phyloP scores from a whole-genome alignment of 495 filamentous ascomycete species.

The Annulohypoxylon bovei region DNA sequence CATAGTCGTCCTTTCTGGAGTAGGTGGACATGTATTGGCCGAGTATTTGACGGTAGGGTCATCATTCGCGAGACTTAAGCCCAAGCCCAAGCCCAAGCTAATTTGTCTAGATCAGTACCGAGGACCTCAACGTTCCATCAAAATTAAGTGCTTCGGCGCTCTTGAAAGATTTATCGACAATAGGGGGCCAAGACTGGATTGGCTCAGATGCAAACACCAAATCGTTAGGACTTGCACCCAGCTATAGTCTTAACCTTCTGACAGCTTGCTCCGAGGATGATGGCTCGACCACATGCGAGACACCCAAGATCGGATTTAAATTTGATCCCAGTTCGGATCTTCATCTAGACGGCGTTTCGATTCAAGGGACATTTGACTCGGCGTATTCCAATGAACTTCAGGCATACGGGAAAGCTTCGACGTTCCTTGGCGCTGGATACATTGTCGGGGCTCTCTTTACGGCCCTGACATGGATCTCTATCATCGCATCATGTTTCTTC shows the following conservation, averaged over 20 bases:
- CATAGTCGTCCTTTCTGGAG: conserved; percentile 45
- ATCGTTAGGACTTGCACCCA: conserved; percentile 45
- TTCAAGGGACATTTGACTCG: conserved; percentile 32
- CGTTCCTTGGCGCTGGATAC: conserved; percentile 46
- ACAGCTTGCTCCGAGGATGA: conserved; percentile 47
- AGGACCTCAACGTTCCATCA: conserved; percentile 41
- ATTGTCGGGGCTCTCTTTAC: conserved; percentile 42
- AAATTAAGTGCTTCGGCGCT: conserved; percentile 46
- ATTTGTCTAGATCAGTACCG: conserved; percentile 44
- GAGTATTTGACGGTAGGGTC: conserved; percentile 47
- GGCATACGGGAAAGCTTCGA: conserved; percentile 38
- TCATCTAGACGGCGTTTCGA: conserved; percentile 41
- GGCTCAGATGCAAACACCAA: conserved; percentile 42
- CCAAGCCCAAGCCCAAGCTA: neutral
- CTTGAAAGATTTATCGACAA: conserved; percentile 43
- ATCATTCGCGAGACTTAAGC: neutral
- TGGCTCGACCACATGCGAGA: conserved; percentile 40
- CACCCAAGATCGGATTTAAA: conserved; percentile 43
- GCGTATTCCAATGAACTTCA: conserved; percentile 37
- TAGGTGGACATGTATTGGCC: conserved; percentile 32
- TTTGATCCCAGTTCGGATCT: conserved; percentile 50
- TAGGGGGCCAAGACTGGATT: conserved; percentile 48
- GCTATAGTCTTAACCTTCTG: conserved; percentile 48
- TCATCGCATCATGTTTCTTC: conserved; percentile 42
- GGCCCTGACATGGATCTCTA: conserved; percentile 31